Evolutionary conservation across 257 asterid genomes (phyloP).

Genomic region (Rhazya stricta): DNA sequence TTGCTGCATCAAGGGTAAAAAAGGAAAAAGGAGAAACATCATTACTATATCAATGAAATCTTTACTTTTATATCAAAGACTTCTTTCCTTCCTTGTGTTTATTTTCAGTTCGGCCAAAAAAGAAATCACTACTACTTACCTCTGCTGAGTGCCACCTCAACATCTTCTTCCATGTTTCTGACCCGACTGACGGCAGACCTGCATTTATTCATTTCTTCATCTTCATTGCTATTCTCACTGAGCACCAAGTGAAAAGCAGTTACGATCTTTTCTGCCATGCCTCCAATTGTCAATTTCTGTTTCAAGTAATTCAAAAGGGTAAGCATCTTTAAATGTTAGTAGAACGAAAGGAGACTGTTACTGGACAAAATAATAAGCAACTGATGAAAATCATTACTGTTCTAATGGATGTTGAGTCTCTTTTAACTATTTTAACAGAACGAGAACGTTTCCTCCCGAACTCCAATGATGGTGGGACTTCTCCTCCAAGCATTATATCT

Average conservation of each 20-base stretch:
- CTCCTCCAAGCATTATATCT: constrained; percentile 76
- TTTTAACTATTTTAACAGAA: constrained; percentile 65
- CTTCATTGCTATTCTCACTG: constrained; percentile 58
- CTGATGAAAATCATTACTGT: constrained; percentile 47
- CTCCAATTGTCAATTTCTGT: constrained; percentile 88
- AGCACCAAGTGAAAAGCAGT: constrained; percentile 72
- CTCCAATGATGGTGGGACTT: constrained; percentile 67
- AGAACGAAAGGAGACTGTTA: constrained; percentile 3
- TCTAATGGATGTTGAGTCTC: constrained; percentile 77
- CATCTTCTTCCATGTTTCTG: constrained; percentile 74
- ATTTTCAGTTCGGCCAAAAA: neutral
- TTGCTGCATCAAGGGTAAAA: constrained; percentile 37
- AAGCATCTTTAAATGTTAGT: constrained; percentile 12
- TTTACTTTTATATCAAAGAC: constrained; percentile 10
- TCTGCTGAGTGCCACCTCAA: constrained; percentile 48
- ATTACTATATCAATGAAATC: too few relatives aligned
- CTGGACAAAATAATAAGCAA: constrained; percentile 9
- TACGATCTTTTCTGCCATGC: constrained; percentile 74
- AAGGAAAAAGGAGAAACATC: constrained; percentile 7
- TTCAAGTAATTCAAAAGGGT: constrained; percentile 19
- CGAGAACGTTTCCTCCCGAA: constrained; percentile 73
- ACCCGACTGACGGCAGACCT: constrained; percentile 58
- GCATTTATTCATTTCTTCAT: constrained; percentile 77
- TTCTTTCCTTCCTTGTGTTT: neutral
- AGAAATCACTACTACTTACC: constrained; percentile 36